Percentiles rank a stretch among this genome's conserved stretches.
These are phyloP conservation scores for Hypsizygus marmoreus DNA, from an alignment of 768 basidiomycete genomes.

Conservation along the genomic window DNA sequence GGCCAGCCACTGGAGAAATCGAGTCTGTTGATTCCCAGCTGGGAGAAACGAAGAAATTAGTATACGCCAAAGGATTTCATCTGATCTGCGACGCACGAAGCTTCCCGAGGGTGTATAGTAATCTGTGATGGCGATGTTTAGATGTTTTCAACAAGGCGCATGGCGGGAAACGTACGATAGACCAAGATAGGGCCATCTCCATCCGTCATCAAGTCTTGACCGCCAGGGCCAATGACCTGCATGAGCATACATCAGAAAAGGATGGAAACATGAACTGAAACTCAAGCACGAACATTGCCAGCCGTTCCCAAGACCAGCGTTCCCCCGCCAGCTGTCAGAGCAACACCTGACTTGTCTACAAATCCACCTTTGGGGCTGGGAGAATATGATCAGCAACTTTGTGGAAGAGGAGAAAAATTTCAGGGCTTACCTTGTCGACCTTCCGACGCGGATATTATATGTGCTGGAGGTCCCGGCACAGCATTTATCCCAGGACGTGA, in stretches of 20 bases:
- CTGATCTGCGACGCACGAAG: conserved; percentile 31
- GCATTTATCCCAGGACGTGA: conserved; percentile 57
- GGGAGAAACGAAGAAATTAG: not conserved
- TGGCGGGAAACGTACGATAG: conserved; percentile 49
- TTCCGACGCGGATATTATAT: conserved; percentile 61
- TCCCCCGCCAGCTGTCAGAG: conserved; percentile 50
- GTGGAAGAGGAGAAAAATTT: not conserved
- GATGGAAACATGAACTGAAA: not conserved
- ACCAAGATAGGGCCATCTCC: conserved; percentile 48
- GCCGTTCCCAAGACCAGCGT: conserved; percentile 40
- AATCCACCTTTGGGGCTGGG: conserved; percentile 44
- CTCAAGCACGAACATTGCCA: conserved; percentile 9
- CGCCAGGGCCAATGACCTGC: conserved; percentile 56
- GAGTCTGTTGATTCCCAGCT: conserved; percentile 50
- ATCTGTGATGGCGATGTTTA: conserved; percentile 35
- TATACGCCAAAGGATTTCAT: not conserved
- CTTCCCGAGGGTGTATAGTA: conserved; percentile 49
- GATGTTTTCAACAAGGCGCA: too few relatives aligned
- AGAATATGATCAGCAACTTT: not conserved
- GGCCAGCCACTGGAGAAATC: conserved; percentile 55
- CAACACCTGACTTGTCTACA: conserved; percentile 47
- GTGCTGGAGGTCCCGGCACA: conserved; percentile 53
- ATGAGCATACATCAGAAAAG: not conserved
- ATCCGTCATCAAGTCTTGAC: conserved; percentile 51
- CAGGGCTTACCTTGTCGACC: conserved; percentile 38